Evolutionary conservation across 176 grass and related monocot genomes (phyloP).

Genomic region (Bonia amplexicaulis): DNA sequence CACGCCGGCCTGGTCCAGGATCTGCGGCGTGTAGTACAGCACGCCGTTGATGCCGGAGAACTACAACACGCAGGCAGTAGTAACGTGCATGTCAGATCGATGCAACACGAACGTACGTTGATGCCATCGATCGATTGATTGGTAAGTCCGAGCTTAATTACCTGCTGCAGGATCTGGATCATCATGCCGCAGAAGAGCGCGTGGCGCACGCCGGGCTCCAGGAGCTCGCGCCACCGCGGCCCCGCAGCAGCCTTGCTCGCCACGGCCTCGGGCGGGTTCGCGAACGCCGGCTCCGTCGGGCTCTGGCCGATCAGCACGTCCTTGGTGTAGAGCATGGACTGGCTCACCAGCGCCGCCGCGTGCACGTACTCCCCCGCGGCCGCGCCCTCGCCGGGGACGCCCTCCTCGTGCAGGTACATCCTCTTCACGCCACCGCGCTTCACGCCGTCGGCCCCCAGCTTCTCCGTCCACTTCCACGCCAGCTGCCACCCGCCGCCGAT

Average conservation of each 20-base stretch:
- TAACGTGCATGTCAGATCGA: background rate
- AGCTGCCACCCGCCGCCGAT: slow-evolving; percentile 93
- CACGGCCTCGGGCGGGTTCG: slow-evolving; percentile 36
- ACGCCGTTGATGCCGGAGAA: slow-evolving; percentile 91
- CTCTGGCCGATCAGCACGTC: slow-evolving; percentile 46
- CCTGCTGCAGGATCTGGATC: slow-evolving; percentile 74
- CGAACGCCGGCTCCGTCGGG: slow-evolving; percentile 44
- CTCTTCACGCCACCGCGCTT: slow-evolving; percentile 56
- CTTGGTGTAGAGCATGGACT: slow-evolving; percentile 62
- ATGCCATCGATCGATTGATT: no score
- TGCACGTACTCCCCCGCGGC: slow-evolving; percentile 44
- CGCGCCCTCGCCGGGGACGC: background rate
- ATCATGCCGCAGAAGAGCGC: slow-evolving; percentile 58
- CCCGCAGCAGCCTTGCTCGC: background rate
- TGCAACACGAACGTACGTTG: no score
- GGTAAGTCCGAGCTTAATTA: background rate
- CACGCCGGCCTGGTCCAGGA: slow-evolving; percentile 82
- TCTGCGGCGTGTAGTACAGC: slow-evolving; percentile 92
- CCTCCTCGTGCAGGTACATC: slow-evolving; percentile 82
- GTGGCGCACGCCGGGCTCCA: slow-evolving; percentile 55
- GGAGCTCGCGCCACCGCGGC: slow-evolving; percentile 48
- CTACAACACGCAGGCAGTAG: background rate
- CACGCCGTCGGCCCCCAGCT: slow-evolving; percentile 38
- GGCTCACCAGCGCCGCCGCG: slow-evolving; percentile 71
- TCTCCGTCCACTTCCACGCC: slow-evolving; percentile 75